Evolutionary conservation across 108 stramenopile genomes (phyloP), one percentile per base, ranked within the genome.

Genomic region (Pseudonitzschia pungens): DNA sequence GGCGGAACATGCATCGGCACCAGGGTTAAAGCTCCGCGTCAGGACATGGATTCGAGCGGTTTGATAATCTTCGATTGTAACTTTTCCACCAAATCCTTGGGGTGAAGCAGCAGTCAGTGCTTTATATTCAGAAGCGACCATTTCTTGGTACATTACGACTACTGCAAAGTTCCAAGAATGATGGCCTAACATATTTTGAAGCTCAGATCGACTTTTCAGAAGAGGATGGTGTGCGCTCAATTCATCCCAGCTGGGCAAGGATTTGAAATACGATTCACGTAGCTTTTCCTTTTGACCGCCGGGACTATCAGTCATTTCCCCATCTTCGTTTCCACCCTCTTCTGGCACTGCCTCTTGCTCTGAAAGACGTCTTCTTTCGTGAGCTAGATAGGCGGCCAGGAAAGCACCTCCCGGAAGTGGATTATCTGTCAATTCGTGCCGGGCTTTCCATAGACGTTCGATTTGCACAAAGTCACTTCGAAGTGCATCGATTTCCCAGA

Each of bases 401-500:
- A 69, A 92, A 22, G 90, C 90, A 9, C 86, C 90, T 9, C 78
- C 73, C 55, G 88, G 77, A 24, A 92, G 68, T 20, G 83, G 77
- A 77, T 92, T 87, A 26, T 62, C 64, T 21, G 89, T 88, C 51
- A 73, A 52, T 22, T 64, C 77, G 73, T 90, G 89, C 24, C 74
- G 67, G 27, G 86, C 83, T 48, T 70, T 69, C 27, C 86, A 65
- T 33, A 79, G 74, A 52, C 84, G 70, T 26, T 81, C 68, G 55
- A 65, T 36, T 42, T 69, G 73, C n/a, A 91, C 83, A 33, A 81
- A 82, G 43, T 82, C 71, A 79, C 87, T 84, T n/a, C 86, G 81
- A 20, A 91, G 66, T n/a, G 93, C 90, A 83, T 94, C 93, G 68
- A 87, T 68, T 79, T 94, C 93, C 90, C 90, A 91, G 53, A 94